Evolutionary conservation across 169 alveolate species (phyloP).

Genomic region (Amoebophrya sp.): DNA sequence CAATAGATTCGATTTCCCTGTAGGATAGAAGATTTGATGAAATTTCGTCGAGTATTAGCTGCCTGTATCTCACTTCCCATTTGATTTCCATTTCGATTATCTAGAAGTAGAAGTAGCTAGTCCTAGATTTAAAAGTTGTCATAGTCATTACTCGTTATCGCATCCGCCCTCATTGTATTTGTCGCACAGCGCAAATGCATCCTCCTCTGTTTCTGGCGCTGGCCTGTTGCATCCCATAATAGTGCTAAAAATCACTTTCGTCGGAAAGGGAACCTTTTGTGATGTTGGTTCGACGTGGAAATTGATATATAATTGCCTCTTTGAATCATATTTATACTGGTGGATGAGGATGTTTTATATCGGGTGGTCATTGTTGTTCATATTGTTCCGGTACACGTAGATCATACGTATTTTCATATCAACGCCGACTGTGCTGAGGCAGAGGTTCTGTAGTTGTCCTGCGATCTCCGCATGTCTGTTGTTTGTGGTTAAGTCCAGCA

Average conservation of each 20-base stretch:
- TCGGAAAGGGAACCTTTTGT: neutral
- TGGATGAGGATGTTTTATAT: too few relatives aligned
- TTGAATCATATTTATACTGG: neutral
- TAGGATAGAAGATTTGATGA: too few relatives aligned
- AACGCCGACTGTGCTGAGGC: neutral
- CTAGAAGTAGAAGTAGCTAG: too few relatives aligned
- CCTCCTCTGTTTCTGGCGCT: neutral
- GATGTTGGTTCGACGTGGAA: neutral
- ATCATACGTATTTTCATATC: too few relatives aligned
- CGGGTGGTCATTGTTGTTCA: neutral
- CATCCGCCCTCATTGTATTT: neutral
- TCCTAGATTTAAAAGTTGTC: too few relatives aligned
- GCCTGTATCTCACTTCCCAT: too few relatives aligned
- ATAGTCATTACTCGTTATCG: too few relatives aligned
- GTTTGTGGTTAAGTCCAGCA: too few relatives aligned
- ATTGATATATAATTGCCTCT: neutral
- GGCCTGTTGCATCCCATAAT: neutral
- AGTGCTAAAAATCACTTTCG: neutral
- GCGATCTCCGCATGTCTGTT: too few relatives aligned
- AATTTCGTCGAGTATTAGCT: too few relatives aligned
- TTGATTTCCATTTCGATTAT: too few relatives aligned
- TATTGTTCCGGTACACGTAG: neutral
- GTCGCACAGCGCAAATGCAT: neutral
- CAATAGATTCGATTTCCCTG: too few relatives aligned
- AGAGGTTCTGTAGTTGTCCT: neutral